Evolutionary conservation across 2,329 filamentous ascomycete species (phyloP).

Genomic region (Aspergillus tubingensis): DNA sequence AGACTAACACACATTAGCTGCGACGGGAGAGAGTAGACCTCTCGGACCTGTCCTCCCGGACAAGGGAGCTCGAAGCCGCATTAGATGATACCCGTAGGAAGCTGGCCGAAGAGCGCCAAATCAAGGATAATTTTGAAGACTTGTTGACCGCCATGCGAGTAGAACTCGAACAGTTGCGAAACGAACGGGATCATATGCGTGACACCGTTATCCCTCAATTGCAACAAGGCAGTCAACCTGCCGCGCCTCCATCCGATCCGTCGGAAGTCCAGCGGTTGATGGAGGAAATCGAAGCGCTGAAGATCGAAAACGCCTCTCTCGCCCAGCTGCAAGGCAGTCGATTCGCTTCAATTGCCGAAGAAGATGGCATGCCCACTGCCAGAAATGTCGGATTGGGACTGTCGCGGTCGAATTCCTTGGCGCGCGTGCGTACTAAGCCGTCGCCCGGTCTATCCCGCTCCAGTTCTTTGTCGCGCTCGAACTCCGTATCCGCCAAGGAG

Average conservation of each 20-base stretch:
- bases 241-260: slow-evolving; percentile 34
- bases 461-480: slow-evolving; percentile 61
- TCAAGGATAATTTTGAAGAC: slow-evolving; percentile 93
- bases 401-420: slow-evolving; percentile 68
- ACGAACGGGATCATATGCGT: slow-evolving; percentile 79
- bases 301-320: slow-evolving; percentile 47
- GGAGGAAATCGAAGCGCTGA: slow-evolving; percentile 75
- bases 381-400: slow-evolving; percentile 56
- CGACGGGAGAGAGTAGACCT: slow-evolving; percentile 57
- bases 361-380: slow-evolving; percentile 48
- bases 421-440: slow-evolving; percentile 53
- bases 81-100: slow-evolving; percentile 82
- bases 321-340: slow-evolving; percentile 51
- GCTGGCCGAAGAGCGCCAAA: slow-evolving; percentile 78
- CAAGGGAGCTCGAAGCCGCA: slow-evolving; percentile 75
- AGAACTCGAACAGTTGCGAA: slow-evolving; percentile 78
- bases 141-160: slow-evolving; percentile 78
- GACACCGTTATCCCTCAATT: slow-evolving; percentile 85
- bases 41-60: slow-evolving; percentile 53
- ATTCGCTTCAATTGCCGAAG: slow-evolving; percentile 64
- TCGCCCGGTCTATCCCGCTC: slow-evolving; percentile 43
- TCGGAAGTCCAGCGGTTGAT: slow-evolving; percentile 70
- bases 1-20: slow-evolving; percentile 33
- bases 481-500: slow-evolving; percentile 54
- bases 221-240: slow-evolving; percentile 48